phyloP scores from a whole-genome alignment of 768 basidiomycete genomes.

The Mycena latifolia region DNA sequence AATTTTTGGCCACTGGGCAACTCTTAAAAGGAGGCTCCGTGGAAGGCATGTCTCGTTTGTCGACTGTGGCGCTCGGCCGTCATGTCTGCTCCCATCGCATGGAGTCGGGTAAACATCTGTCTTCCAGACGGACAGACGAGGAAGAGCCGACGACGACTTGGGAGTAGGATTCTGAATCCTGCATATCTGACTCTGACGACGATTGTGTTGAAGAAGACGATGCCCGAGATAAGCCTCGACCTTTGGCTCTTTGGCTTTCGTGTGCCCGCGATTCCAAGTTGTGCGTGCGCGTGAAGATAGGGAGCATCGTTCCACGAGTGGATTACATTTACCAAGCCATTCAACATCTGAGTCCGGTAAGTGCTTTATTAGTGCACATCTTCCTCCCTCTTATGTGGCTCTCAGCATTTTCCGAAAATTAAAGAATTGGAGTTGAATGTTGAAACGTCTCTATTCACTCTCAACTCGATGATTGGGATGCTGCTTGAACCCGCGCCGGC shows the following conservation, averaged over 20 bases:
- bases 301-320: not conserved
- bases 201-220: not conserved
- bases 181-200: not conserved
- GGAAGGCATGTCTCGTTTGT: conserved; percentile 10
- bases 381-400: not conserved
- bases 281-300: conserved; percentile 6
- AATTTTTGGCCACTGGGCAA: conserved; percentile 10
- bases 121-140: conserved; percentile 8
- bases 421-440: conserved; percentile 9
- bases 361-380: not conserved
- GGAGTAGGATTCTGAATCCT: no score
- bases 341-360: not conserved
- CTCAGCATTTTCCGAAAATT: conserved; percentile 12
- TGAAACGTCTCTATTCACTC: not conserved
- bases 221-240: not conserved
- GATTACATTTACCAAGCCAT: conserved; percentile 7
- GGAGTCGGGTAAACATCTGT: conserved; percentile 9
- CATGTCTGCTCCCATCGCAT: conserved; percentile 6
- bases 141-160: no score
- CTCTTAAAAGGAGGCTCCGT: conserved; percentile 4
- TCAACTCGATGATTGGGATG: conserved; percentile 2
- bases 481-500: not conserved
- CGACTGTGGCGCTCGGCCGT: conserved; percentile 8
- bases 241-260: conserved; percentile 20
- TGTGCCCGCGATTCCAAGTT: conserved; percentile 10